A percentile compares a stretch with the other conserved stretches of the same genome.
Evolutionary conservation across 345 rosid species (phyloP).

Genomic region (Citrus unshiu): DNA sequence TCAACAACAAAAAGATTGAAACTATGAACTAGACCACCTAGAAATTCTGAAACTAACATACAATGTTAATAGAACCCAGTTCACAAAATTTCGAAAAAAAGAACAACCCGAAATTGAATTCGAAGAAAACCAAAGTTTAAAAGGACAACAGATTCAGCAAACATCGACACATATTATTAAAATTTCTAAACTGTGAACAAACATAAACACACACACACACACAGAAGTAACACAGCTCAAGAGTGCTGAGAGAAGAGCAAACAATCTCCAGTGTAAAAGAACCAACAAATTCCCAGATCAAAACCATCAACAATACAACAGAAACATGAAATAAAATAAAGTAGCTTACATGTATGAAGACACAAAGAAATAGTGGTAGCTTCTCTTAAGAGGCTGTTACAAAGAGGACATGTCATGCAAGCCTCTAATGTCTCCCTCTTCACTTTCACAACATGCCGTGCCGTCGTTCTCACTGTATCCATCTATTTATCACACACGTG

Average conservation of each 20-base stretch:
- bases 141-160: background rate
- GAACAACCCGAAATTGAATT: background rate
- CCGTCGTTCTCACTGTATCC: slow-evolving; percentile 21
- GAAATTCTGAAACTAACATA: background rate
- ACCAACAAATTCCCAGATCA: slow-evolving; percentile 14
- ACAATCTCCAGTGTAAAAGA: background rate
- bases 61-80: background rate
- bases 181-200: background rate
- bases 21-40: background rate
- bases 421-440: slow-evolving; percentile 47
- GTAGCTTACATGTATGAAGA: slow-evolving; percentile 70
- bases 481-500: background rate
- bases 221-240: background rate
- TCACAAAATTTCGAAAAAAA: background rate
- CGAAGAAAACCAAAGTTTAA: background rate
- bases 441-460: slow-evolving; percentile 42
- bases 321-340: background rate
- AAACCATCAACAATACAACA: slow-evolving; percentile 4
- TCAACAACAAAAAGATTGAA: background rate
- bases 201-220: background rate
- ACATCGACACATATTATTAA: background rate
- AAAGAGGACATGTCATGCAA: slow-evolving; percentile 83
- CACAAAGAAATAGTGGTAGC: slow-evolving; percentile 76
- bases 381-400: slow-evolving; percentile 53
- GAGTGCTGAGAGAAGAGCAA: background rate